phyloP scores from a whole-genome alignment of 2,329 filamentous ascomycete genomes.

The Thermothelomyces thermophilus region DNA sequence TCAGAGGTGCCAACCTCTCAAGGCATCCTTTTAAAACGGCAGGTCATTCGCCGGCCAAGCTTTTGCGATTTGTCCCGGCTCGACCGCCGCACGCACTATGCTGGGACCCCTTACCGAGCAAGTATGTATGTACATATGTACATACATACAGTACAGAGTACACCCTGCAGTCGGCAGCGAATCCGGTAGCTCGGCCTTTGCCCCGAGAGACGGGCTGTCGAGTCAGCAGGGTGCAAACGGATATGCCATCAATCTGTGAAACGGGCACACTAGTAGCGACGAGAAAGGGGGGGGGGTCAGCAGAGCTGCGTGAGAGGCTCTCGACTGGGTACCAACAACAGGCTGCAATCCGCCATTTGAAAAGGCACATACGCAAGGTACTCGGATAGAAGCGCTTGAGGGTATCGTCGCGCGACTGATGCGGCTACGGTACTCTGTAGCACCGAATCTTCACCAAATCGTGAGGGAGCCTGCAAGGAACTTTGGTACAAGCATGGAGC shows the following conservation, averaged over 20 bases:
- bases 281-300: no score
- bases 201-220: neutral
- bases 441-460: neutral
- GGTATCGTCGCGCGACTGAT: no score
- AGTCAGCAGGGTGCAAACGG: no score
- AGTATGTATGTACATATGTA: no score
- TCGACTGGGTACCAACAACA: neutral
- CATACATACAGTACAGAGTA: no score
- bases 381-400: no score
- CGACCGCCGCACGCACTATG: neutral
- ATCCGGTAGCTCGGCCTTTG: neutral
- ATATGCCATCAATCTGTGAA: no score
- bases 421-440: no score
- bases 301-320: neutral
- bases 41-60: conserved; percentile 4
- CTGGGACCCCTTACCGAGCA: no score
- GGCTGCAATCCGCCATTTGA: no score
- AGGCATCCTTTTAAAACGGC: conserved; percentile 14
- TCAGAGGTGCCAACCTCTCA: conserved; percentile 12
- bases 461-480: neutral
- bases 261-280: no score
- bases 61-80: neutral
- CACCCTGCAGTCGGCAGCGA: neutral
- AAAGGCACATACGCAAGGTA: no score
- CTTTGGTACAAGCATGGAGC: neutral